Base-by-base conservation (phyloP, 345 rosid species). In the Leavenworthia alabamica region DNA sequence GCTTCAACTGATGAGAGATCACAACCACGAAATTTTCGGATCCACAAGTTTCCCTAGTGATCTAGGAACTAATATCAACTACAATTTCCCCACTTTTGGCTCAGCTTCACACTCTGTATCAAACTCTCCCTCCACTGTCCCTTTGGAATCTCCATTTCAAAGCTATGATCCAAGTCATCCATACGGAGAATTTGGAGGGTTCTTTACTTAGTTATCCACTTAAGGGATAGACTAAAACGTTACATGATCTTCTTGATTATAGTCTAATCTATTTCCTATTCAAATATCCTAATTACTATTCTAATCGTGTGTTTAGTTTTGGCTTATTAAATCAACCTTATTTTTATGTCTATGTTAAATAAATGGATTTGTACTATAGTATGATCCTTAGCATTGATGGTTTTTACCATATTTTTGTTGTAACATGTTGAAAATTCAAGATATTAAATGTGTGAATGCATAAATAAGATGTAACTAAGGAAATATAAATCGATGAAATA, bases 81-180 rank as follows among this genome's bases (percentile, higher is more conserved):
- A 57, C 52, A 54, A 70, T 47, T 74, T 74, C 33, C 32, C 80
- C 6, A 26, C 56, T 7, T 52, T 56, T 67, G 60, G 66, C 12
- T 67, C 72, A 12, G 50, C 52, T 44, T 32, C 73, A 42, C 67
- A 54, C 29, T 62, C 74, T 20, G n/a, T 51, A 20, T 70, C 74
- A 47, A 70, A 62, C 63, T 70, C 74, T 62, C 64, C 68, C 0
- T 46, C 68, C 36, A 66, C 56, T 5, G 12, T 37, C 4, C 40
- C 15, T 45, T 46, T 66, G 37, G 74, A 62, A 55, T 62, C 64
- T 31, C 68, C 74, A 0, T 70, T 54, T 39, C 6, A 62, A 29
- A 62, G 23, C 29, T 62, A 28, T 55, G 63, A 70, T 14, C 74
- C 74, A 37, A 62, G n/a, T 62, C 28, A 70, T 62, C 44, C 58